Evolutionary conservation across 225 moss, liverwort and hornwort genomes (phyloP), one percentile per base, ranked within the genome.

Genomic region (Asterella californica): DNA sequence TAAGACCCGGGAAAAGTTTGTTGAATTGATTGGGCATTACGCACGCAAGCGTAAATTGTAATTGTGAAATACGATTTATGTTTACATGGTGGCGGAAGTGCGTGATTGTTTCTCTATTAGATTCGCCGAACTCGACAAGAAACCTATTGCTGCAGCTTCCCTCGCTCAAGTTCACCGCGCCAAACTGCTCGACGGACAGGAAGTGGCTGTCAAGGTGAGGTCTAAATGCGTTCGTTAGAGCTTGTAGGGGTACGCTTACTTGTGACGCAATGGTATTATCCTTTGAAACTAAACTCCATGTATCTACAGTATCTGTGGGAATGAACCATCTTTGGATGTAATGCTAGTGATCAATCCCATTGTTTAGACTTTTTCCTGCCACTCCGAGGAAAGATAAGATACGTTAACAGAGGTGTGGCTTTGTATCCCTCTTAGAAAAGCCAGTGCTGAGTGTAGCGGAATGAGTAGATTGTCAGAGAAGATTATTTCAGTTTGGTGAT

Each of bases 151-250:
- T 79, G 97, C 93, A 83, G 97, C 97, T 36, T 99, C 94, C 9
- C 92, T 99, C 76, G 97, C 97, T 52, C 97, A 99, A 90, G 97
- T 99, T 74, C 97, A 99, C 77, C 90, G 82, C 60, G 94, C 88
- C 22, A 82, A 76, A 72, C 80, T 97, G 50, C 87, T 88, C 70
- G 83, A 83, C 81, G 93, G 91, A 38, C 77, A 90, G 87, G 87
- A 90, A 85, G 93, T 99, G 82, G 97, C 94, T 75, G 88, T 99
- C 24, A 99, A 99, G 92, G 96, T 91, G 81, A 76, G 82, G 52
- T 52, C 68, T 42, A 18, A 77, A 62, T 53, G 34, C n/a, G 15
- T 78, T 32, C 5, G 10, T 75, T 45, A n/a, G 22, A 45, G 70
- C 70, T 45, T 18, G 8, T 62, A 62, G n/a, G 27, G 15, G 7